Evolutionary conservation across 2,329 filamentous ascomycete species (phyloP).

Genomic region (Hortaea sp.): DNA sequence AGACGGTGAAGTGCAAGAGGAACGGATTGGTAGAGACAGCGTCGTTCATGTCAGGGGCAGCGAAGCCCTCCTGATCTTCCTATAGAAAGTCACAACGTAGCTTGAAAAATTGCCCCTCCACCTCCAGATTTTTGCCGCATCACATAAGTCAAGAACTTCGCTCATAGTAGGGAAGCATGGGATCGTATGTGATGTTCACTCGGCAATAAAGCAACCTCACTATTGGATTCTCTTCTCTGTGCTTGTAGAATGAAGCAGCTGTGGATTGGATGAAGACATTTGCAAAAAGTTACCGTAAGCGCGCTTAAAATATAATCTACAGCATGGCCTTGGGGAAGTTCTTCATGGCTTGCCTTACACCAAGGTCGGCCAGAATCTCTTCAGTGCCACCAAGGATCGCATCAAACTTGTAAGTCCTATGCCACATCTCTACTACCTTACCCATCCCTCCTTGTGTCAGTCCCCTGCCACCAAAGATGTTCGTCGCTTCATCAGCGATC

Average conservation of each 20-base stretch:
- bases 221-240: too few relatives aligned
- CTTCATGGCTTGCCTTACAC: constrained; percentile 74
- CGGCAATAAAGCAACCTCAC: too few relatives aligned
- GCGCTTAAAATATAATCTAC: constrained; percentile 30
- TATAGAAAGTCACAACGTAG: too few relatives aligned
- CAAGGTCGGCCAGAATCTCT: constrained; percentile 71
- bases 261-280: too few relatives aligned
- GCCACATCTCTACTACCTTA: constrained; percentile 70
- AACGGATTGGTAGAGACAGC: not conserved
- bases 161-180: too few relatives aligned
- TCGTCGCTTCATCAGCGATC: constrained; percentile 71
- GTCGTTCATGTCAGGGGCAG: not conserved
- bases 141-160: too few relatives aligned
- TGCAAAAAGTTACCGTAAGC: too few relatives aligned
- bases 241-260: too few relatives aligned
- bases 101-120: too few relatives aligned
- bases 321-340: constrained; percentile 77
- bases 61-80: not conserved
- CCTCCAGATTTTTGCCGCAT: too few relatives aligned
- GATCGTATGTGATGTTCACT: too few relatives aligned
- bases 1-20: not conserved
- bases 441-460: constrained; percentile 79
- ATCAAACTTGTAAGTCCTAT: constrained; percentile 68
- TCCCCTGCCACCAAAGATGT: constrained; percentile 76
- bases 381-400: constrained; percentile 64